Evolutionary conservation across 768 basidiomycete species (phyloP), one percentile per base, ranked within the genome.

Genomic region (Hypsizygus marmoreus): DNA sequence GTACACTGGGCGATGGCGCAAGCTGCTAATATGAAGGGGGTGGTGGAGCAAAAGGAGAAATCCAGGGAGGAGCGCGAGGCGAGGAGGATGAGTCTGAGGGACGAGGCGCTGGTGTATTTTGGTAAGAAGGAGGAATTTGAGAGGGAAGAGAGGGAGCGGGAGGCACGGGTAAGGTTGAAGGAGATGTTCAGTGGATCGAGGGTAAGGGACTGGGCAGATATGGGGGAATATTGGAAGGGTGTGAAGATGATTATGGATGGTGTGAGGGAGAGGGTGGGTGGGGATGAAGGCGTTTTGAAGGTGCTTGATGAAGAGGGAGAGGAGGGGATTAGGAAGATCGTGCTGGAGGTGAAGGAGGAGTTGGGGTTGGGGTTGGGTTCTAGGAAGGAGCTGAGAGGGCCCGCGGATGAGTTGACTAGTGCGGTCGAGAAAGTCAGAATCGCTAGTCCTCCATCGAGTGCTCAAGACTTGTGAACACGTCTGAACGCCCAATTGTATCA

Each of bases 181-280:
- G 56, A 57, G 9, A 59, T 61, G 2, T 86, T 79, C 55, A 77
- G 68, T 45, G 81, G 82, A 4, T 65, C 62, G 10, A 66, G 61
- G 19, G 74, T 86, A 8, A 69, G 70, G n/a, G 73, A 79, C 43
- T 84, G 80, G 82, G 68, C 77, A 3, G 70, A 70, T 4, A 50
- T 81, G 28, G 71, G 65, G 10, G 58, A 63, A 23, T 59, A 66
- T 44, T 77, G 77, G 63, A 72, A 72, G 50, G 69, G 55, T 26
- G 74, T 72, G 47, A 74, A 76, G 6, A 73, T 66, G n/a, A 77
- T 70, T 47, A 77, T 66, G 28, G 72, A 65, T 23, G 69, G 76
- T 41, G 72, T 84, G 26, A 68, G 80, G 30, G 56, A 55, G 23
- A 64, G 64, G 26, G 58, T 74, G 10, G 81, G 76, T 23, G 80